Conservation (phyloP, 2,329 filamentous ascomycete genomes). For the Fusarium sp. region DNA sequence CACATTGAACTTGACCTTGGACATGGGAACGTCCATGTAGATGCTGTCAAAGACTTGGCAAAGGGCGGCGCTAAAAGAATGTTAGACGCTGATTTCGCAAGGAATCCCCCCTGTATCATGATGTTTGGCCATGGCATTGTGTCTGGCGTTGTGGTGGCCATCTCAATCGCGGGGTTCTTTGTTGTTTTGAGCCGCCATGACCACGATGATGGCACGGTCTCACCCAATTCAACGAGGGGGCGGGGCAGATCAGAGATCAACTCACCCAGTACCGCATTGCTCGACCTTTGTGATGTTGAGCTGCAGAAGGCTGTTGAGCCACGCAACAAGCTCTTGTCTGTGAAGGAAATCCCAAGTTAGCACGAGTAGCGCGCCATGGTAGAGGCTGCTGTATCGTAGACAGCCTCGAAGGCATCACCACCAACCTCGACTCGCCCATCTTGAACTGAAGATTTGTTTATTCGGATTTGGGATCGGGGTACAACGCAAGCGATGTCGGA, state of each 20-base stretch:
- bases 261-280: conserved; percentile 95
- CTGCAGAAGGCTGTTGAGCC: conserved; percentile 97
- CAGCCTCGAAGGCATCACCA: conserved; percentile 26
- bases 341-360: conserved; percentile 30
- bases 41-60: conserved; percentile 99
- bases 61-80: conserved; percentile 76
- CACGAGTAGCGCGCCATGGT: background rate
- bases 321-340: conserved; percentile 95
- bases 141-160: background rate
- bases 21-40: conserved; percentile 94
- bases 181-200: conserved; percentile 21
- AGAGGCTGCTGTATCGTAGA: conserved; percentile 3
- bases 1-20: conserved; percentile 96
- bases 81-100: conserved; percentile 18
- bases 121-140: background rate
- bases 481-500: background rate
- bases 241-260: conserved; percentile 49
- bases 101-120: background rate
- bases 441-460: conserved; percentile 44
- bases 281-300: conserved; percentile 99
- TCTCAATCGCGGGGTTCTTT: conserved; percentile 28
- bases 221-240: conserved; percentile 37
- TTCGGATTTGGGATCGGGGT: conserved; percentile 17
- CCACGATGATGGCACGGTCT: conserved; percentile 33
- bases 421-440: conserved; percentile 59